Percentiles rank a stretch among this genome's conserved stretches.
Evolutionary conservation across 2,329 filamentous ascomycete genomes (phyloP).

Genomic region (Fusarium succisae): DNA sequence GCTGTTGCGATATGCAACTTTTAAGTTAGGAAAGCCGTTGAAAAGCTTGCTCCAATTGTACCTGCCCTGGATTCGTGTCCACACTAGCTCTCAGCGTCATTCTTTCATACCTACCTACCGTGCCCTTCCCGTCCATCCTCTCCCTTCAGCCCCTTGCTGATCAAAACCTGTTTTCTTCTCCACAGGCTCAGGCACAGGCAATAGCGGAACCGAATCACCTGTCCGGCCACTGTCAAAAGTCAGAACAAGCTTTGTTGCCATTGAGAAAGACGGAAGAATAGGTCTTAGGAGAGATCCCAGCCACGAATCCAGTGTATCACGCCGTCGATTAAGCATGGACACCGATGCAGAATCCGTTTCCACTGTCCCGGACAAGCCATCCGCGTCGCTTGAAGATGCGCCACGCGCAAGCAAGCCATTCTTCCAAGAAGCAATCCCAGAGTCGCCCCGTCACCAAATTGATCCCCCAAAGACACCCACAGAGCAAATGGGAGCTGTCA

Average conservation of each 20-base stretch:
- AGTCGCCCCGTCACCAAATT: slow-evolving; percentile 50
- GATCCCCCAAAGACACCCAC: slow-evolving; percentile 20
- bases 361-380: slow-evolving; percentile 51
- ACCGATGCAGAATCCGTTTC: slow-evolving; percentile 47
- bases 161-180: slow-evolving; percentile 30
- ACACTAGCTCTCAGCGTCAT: slow-evolving; percentile 23
- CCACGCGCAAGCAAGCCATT: slow-evolving; percentile 35
- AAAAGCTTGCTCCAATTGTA: slow-evolving; percentile 14
- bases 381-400: slow-evolving; percentile 42
- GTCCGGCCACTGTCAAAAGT: slow-evolving; percentile 76
- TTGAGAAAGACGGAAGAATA: slow-evolving; percentile 71
- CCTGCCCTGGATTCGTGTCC: slow-evolving; percentile 30
- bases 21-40: slow-evolving; percentile 10
- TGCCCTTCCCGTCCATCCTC: slow-evolving; percentile 27
- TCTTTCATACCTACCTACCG: slow-evolving; percentile 28
- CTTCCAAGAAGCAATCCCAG: slow-evolving; percentile 53
- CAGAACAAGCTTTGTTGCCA: slow-evolving; percentile 77
- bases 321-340: slow-evolving; percentile 49
- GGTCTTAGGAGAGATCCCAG: slow-evolving; percentile 58
- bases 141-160: slow-evolving; percentile 36
- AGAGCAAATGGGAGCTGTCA: slow-evolving; percentile 37
- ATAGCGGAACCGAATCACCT: slow-evolving; percentile 59
- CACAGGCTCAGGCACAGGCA: slow-evolving; percentile 38
- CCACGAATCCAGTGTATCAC: slow-evolving; percentile 51
- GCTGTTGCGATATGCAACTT: slow-evolving; percentile 16